Base-by-base conservation (phyloP, 1,139 yeast genomes). In the Sporopachydermia cereana region DNA sequence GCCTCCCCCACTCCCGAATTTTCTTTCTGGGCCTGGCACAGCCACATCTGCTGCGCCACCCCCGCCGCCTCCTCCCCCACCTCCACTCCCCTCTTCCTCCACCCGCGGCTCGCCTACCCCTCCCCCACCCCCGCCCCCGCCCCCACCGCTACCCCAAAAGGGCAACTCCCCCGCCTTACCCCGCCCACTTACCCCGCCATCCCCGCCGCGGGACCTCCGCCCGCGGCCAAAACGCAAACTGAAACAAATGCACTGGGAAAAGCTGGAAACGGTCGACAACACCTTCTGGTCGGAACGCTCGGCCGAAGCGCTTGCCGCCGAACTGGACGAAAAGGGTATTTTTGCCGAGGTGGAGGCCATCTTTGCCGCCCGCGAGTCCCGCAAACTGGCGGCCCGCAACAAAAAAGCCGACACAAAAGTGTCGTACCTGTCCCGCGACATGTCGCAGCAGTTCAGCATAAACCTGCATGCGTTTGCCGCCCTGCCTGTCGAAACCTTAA, bases 211-310 rank as follows among this genome's bases (percentile, higher is more conserved):
- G 51, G 46, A 47, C 2, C 24, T 41, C 12, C 47, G 54, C 7
- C 61, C 67, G 16, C 67, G 81, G 46, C 84, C 93, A 3, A 73
- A 73, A 47, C 66, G 74, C 17, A 81, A 79, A 51, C 69, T 91
- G 54, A 91, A 89, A 60, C 97, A 89, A 57, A 80, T 91, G 71
- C 98, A 91, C 59, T 91, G 97, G 97, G 95, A 89, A 53, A 84
- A 77, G 57, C 69, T 91, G 42, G 69, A 71, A 43, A 57, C 65
- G 30, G 78, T 85, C 42, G 75, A 79, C 41, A 73, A 79, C 41
- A 89, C 97, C 0, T 76, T 91, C 46, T 91, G 98, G 98, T 71
- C 70, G n/a, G 76, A 73, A 36, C 65, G 71, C 24, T 71, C 71
- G 43, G 66, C 63, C 46, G 77, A 69, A 48, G 59, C 57, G 62